These are phyloP conservation scores for Coelastrella sp. DNA, from an alignment of 139 green algal genomes.

Conservation along the genomic window DNA sequence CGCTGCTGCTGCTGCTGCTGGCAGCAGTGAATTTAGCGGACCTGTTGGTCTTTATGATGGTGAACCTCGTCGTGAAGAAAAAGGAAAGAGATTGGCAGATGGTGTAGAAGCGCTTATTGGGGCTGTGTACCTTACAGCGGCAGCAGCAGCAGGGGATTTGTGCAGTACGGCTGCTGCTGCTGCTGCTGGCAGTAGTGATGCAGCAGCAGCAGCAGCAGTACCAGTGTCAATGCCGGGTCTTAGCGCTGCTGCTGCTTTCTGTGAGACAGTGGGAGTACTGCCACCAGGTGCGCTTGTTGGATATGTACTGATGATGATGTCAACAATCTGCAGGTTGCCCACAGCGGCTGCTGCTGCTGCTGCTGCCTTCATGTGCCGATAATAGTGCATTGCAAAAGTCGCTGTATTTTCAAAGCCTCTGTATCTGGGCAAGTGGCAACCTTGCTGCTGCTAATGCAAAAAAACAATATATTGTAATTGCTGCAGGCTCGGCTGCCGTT, in stretches of 20 bases:
- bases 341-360: too few relatives aligned
- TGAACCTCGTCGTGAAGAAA: neutral
- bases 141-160: slow-evolving; percentile 8
- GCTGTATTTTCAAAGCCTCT: too few relatives aligned
- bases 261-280: slow-evolving; percentile 19
- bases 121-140: slow-evolving; percentile 37
- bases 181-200: neutral
- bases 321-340: neutral
- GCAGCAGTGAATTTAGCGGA: neutral
- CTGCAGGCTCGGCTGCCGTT: slow-evolving; percentile 12
- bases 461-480: neutral
- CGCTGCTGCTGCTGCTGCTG: neutral
- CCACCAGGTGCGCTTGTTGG: slow-evolving; percentile 20
- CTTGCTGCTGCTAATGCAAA: neutral
- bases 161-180: neutral
- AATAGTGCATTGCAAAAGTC: neutral
- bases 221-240: slow-evolving; percentile 16
- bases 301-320: neutral
- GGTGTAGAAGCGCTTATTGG: slow-evolving; percentile 43
- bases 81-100: slow-evolving; percentile 39
- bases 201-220: neutral
- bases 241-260: slow-evolving; percentile 15
- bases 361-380: neutral
- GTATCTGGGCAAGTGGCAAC: too few relatives aligned
- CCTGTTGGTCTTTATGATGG: neutral